phyloP scores from a whole-genome alignment of 805 yeast genomes.

The Ogataea salicorniae region DNA sequence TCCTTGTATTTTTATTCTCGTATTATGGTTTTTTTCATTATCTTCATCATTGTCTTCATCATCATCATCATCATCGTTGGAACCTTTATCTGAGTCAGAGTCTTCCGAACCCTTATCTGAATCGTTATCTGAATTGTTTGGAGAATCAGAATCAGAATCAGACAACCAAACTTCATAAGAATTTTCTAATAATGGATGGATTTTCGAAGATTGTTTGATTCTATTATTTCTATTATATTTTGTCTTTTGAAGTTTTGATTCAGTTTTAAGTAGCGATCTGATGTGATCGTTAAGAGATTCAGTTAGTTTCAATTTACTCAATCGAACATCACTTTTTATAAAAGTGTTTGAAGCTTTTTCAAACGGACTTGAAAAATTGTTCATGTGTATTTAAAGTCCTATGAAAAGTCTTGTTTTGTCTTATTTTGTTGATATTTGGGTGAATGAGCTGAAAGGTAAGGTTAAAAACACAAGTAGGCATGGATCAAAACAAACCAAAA shows the following conservation, averaged over 20 bases:
- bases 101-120: background rate
- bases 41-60: background rate
- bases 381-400: no score
- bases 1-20: background rate
- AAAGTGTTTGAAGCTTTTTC: no score
- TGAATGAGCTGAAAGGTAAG: no score
- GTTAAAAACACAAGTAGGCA: no score
- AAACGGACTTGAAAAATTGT: no score
- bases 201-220: background rate
- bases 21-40: background rate
- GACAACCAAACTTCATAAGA: conserved; percentile 21
- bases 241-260: conserved; percentile 2
- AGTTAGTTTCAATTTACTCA: no score
- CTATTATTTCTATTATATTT: conserved; percentile 9
- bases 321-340: no score
- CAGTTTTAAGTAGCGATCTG: conserved; percentile 1
- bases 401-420: no score
- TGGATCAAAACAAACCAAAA: no score
- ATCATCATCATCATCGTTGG: background rate
- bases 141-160: conserved; percentile 4
- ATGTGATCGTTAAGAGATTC: background rate
- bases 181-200: conserved; percentile 12
- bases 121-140: background rate
- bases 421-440: no score
- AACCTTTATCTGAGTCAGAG: conserved; percentile 1